phyloP scores from a whole-genome alignment of 2,329 filamentous ascomycete genomes.

The Pseudogymnoascus sp. region DNA sequence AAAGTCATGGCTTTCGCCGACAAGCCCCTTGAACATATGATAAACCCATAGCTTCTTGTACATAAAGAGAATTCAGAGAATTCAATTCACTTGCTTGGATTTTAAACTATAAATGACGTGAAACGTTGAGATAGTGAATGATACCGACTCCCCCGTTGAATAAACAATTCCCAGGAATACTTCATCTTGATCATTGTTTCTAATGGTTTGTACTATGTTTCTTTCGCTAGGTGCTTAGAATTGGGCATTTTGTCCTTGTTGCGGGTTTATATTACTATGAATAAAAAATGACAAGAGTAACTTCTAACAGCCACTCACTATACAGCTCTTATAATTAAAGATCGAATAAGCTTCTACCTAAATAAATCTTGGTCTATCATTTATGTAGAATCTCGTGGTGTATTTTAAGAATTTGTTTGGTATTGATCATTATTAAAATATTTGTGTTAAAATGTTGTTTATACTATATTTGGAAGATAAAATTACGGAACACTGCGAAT shows the following conservation, averaged over 20 bases:
- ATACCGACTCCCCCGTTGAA: too few relatives aligned
- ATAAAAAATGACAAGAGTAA: too few relatives aligned
- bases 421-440: too few relatives aligned
- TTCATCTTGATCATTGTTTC: neutral
- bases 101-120: neutral
- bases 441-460: too few relatives aligned
- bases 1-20: neutral
- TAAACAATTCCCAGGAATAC: neutral
- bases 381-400: neutral
- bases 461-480: too few relatives aligned
- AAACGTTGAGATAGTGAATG: neutral
- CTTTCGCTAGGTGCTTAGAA: too few relatives aligned
- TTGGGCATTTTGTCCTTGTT: too few relatives aligned
- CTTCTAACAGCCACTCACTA: neutral
- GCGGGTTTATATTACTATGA: too few relatives aligned
- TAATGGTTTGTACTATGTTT: neutral
- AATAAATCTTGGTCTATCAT: neutral
- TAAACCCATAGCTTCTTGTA: constrained; percentile 7
- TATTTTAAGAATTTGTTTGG: too few relatives aligned
- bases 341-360: neutral
- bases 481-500: too few relatives aligned
- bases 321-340: neutral
- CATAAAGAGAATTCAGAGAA: neutral
- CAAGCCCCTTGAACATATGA: constrained; percentile 6
- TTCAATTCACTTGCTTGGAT: neutral